Base-by-base conservation (phyloP, 2,329 filamentous ascomycete genomes). In the Metarhizium brunneum region DNA sequence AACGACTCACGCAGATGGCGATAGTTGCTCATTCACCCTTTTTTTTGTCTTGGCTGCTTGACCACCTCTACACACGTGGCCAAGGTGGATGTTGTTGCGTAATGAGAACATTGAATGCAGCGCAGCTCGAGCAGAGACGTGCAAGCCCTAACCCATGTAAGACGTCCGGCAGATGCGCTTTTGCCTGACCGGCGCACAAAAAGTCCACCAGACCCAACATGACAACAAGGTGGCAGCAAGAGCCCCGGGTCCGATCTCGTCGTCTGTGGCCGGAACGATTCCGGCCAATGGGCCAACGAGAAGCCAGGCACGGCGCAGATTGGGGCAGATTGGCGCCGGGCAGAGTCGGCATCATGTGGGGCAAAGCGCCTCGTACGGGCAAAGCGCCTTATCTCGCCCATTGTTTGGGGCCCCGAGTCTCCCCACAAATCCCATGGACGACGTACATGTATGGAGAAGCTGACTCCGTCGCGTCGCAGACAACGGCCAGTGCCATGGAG, bases 241-340 rank as follows among this genome's bases (percentile, higher is more conserved):
- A 38, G 53, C 43, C 4, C 63, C 63, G 63, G 63, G 50, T 63
- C 65, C 65, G 64, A 63, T 60, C 49, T 65, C 60, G 63, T 60
- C 56, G 53, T 30, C 20, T 47, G 57, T 65, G 67, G 67, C 67
- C 67, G 67, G 67, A 69, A 69, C 52, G 2, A 53, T 69, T 69
- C 66, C 67, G 66, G 67, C 66, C 66, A 66, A 55, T 50, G 55
- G 49, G 57, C 61, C 64, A 57, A 54, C 56, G 40, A 42, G 40
- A 29, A 13, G 35, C 30, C 55, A 45, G 25, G 1, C 25, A 4
- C 25, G 25, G 25, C 25, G 25, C 25, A 25, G 20, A 49, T 56
- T 54, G 36, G 36, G 57, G 58, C 25, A 25, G 20, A 49, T 56
- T 54, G 36, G 36, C 57, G 58, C 58, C 62, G 61, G 61, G 57